These are phyloP conservation scores for Axilococcus clingmanii DNA, from an alignment of 139 green algal species.

Conservation along the genomic window DNA sequence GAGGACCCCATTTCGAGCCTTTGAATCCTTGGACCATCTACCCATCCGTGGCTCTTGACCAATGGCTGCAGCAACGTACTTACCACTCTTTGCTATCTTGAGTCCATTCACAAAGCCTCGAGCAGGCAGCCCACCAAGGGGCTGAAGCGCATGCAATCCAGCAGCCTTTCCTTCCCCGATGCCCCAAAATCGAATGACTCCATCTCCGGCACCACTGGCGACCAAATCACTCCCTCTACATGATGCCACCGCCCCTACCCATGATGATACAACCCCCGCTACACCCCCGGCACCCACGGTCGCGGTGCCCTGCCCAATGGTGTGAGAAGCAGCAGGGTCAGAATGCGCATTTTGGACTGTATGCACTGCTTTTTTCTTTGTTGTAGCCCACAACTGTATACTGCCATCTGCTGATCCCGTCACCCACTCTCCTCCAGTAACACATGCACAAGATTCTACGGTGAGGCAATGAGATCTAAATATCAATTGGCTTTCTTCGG, in stretches of 20 bases:
- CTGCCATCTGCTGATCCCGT: slow-evolving; percentile 60
- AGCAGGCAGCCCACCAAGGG: slow-evolving; percentile 54
- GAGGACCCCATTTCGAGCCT: slow-evolving; percentile 74
- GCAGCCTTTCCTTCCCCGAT: slow-evolving; percentile 5
- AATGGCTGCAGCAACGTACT: slow-evolving; percentile 73
- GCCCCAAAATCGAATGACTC: slow-evolving; percentile 75
- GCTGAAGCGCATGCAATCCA: slow-evolving; percentile 14
- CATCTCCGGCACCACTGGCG: slow-evolving; percentile 78
- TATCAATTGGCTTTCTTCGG: slow-evolving; percentile 92
- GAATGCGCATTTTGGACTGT: slow-evolving; percentile 9
- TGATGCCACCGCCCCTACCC: slow-evolving; percentile 70
- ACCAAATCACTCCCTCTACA: slow-evolving; percentile 64
- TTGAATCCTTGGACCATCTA: slow-evolving; percentile 63
- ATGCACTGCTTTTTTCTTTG: slow-evolving; percentile 66
- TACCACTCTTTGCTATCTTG: slow-evolving; percentile 50
- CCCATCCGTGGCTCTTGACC: slow-evolving; percentile 90
- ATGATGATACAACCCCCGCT: slow-evolving; percentile 33
- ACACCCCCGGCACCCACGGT: slow-evolving; percentile 14
- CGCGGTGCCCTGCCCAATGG: neutral
- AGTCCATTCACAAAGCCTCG: slow-evolving; percentile 87
- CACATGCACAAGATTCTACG: slow-evolving; percentile 51
- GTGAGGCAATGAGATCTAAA: slow-evolving; percentile 52
- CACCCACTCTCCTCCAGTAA: slow-evolving; percentile 71
- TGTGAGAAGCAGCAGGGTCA: neutral
- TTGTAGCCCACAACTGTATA: slow-evolving; percentile 51